Conservation (phyloP, 371 early-diverging fungal species). For the Choanephora cucurbitarum region DNA sequence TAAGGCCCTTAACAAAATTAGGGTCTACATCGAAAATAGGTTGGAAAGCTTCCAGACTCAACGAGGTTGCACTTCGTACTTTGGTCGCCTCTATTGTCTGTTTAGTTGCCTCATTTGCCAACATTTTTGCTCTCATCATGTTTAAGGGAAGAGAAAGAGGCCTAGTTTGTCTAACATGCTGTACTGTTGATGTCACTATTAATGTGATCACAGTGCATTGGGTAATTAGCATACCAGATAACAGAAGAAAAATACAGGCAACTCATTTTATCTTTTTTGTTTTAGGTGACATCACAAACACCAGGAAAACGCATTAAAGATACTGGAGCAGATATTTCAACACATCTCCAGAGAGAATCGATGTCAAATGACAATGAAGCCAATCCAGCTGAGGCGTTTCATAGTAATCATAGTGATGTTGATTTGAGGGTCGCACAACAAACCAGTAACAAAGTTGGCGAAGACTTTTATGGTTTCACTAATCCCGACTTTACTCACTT, state of each 20-base stretch:
- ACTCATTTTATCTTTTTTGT: background rate
- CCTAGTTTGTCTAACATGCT: constrained; percentile 53
- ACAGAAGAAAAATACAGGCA: too few relatives aligned
- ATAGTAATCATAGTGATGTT: background rate
- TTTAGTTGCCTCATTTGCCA: constrained; percentile 50
- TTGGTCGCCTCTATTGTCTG: constrained; percentile 52
- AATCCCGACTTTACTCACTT: background rate
- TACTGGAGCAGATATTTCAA: constrained; percentile 5
- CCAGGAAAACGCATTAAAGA: constrained; percentile 21
- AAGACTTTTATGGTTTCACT: constrained; percentile 5
- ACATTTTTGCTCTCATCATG: constrained; percentile 44
- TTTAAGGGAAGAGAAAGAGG: constrained; percentile 53
- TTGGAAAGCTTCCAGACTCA: constrained; percentile 45
- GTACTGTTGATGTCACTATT: constrained; percentile 59
- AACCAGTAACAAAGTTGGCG: background rate
- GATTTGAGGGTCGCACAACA: background rate
- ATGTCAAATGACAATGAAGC: too few relatives aligned
- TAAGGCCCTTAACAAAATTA: constrained; percentile 39
- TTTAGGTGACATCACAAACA: constrained; percentile 25
- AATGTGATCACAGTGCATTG: constrained; percentile 60
- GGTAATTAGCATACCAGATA: too few relatives aligned
- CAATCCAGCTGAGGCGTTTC: background rate
- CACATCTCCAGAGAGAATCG: background rate
- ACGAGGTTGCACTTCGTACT: constrained; percentile 51
- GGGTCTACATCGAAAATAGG: constrained; percentile 22